A percentile compares a stretch with the other conserved stretches of the same genome.
Evolutionary conservation across 2,329 filamentous ascomycete genomes (phyloP).

Genomic region (Aspergillus oerlinghausenensis): DNA sequence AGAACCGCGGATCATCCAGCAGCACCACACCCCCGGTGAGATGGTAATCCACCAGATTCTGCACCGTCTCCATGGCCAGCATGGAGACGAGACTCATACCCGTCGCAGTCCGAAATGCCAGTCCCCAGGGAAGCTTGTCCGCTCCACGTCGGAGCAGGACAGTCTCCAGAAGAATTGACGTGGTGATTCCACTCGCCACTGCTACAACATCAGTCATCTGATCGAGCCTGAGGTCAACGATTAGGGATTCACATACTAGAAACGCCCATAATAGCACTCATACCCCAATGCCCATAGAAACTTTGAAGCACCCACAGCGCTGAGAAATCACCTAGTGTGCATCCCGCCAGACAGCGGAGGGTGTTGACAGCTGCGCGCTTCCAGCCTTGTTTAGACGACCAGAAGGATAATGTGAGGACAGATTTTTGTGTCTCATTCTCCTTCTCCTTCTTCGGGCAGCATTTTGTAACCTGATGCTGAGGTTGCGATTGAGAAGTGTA

Average conservation of each 20-base stretch:
- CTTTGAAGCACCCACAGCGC: slow-evolving; percentile 53
- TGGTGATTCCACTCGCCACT: slow-evolving; percentile 51
- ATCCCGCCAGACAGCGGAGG: slow-evolving; percentile 52
- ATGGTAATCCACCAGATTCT: slow-evolving; percentile 54
- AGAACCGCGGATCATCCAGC: slow-evolving; percentile 47
- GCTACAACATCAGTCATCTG: not conserved
- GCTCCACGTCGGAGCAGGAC: slow-evolving; percentile 46
- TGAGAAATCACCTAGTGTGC: slow-evolving; percentile 54
- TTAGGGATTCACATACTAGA: slow-evolving; percentile 42
- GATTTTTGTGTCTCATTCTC: not conserved
- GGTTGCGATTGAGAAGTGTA: not conserved
- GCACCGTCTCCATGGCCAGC: slow-evolving; percentile 54
- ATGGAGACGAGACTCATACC: slow-evolving; percentile 59
- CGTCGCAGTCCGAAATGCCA: slow-evolving; percentile 49
- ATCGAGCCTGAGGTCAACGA: not conserved
- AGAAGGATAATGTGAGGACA: slow-evolving; percentile 22
- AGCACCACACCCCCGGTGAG: slow-evolving; percentile 50
- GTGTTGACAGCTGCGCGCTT: slow-evolving; percentile 52
- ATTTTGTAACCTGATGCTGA: not conserved
- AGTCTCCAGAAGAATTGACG: slow-evolving; percentile 52
- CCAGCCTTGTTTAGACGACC: slow-evolving; percentile 41
- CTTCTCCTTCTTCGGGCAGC: not conserved
- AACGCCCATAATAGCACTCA: slow-evolving; percentile 48
- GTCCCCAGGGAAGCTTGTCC: slow-evolving; percentile 46
- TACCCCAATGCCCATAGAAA: slow-evolving; percentile 44